Base-by-base conservation (phyloP, 176 grass and related monocot species). In the Eleusine indica region DNA sequence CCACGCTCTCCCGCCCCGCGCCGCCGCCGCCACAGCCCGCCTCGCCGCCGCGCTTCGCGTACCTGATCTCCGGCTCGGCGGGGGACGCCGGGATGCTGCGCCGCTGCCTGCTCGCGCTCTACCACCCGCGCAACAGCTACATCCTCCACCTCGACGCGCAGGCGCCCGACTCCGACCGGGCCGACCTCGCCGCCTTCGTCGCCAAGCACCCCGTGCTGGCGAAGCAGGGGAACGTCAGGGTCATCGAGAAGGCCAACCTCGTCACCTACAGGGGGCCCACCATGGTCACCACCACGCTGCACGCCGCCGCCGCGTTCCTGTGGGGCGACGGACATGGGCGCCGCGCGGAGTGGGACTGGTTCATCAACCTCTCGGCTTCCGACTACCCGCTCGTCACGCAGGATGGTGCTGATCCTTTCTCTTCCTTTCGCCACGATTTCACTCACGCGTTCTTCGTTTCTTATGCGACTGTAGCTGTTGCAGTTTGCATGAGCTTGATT, bases 241-340 rank as follows among this genome's bases (percentile, higher is more conserved):
- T 97, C 4, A 78, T 97, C 70, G 75, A 88, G 35, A 90, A 88
- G 82, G 94, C 94, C 10, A 97, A 97, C 84, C 85, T 97, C 39
- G 88, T 97, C 76, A 97, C 94, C 30, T 97, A 97, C 78, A 74
- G 91, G 5, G 94, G 94, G 9, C 94, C 94, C 42, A 97, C 94
- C 88, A 97, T 97, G 94, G 87, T 97, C 12, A 90, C 94, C 79
- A 94, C 90, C 80, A 97, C 91, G 66, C 89, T 97, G 71, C 94
- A 97, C 81, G 94, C 80, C 28, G 94, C 91, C 7, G 89, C 94
- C 0, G 4, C 73, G 0, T 85, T 97, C 79, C 87, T 97, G 0
- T 80, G 82, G 82, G 94, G 88, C 9, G 73, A 80, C 0, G 84
- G 84, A 0, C 38, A 9, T 3, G 73, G 79, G 7, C 79, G 40